phyloP scores from a whole-genome alignment of 192 early-diverging fungal species.

The Dimargaris cristalligena region DNA sequence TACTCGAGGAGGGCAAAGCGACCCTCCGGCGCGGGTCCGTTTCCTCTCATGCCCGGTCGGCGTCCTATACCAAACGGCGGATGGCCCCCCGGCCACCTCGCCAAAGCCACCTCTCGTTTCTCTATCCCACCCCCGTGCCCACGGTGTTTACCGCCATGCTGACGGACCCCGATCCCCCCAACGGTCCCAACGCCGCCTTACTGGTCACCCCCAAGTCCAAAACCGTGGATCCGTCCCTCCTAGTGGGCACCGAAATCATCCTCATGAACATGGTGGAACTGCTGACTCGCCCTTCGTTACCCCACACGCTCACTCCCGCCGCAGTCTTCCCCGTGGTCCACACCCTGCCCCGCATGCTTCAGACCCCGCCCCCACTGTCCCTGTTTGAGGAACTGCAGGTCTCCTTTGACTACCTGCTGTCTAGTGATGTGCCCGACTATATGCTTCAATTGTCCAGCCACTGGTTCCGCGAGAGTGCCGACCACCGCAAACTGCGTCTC shows the following conservation, averaged over 20 bases:
- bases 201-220: not conserved
- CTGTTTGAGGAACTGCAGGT: conserved; percentile 8
- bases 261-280: not conserved
- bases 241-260: conserved; percentile 6
- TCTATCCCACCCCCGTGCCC: conserved; percentile 5
- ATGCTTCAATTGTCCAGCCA: not conserved
- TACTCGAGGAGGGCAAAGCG: not conserved
- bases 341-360: conserved; percentile 1
- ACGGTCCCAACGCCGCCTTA: not conserved
- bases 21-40: not conserved
- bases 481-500: conserved; percentile 1
- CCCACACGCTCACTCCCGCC: not conserved
- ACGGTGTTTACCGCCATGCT: conserved; percentile 4
- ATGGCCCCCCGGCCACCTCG: not conserved
- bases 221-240: conserved; percentile 2
- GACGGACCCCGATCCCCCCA: not conserved
- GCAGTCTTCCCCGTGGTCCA: not conserved
- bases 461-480: conserved; percentile 12
- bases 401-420: conserved; percentile 4
- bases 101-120: not conserved
- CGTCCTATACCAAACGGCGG: not conserved
- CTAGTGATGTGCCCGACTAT: not conserved
- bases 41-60: not conserved
- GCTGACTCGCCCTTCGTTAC: not conserved
- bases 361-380: conserved; percentile 1